A percentile compares a stretch with the other conserved stretches of the same genome.
phyloP scores from a whole-genome alignment of 2,329 filamentous ascomycete species.

The Aspergillus sp. region DNA sequence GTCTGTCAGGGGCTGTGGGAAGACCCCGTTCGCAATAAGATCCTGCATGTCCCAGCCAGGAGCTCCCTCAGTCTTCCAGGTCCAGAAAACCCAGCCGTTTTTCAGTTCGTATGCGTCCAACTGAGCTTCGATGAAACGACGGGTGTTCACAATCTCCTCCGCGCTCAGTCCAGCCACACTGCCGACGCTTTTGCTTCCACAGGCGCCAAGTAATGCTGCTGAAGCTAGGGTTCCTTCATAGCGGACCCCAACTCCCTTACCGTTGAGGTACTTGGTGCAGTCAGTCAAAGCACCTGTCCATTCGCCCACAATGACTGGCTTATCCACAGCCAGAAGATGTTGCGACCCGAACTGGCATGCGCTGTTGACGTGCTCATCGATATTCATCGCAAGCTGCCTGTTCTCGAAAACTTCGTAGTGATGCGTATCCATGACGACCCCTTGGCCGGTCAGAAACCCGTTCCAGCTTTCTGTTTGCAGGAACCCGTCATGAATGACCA shows the following conservation, averaged over 20 bases:
- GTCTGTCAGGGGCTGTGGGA: slow-evolving; percentile 49
- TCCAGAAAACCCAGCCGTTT: slow-evolving; percentile 55
- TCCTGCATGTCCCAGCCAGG: slow-evolving; percentile 55
- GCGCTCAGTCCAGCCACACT: slow-evolving; percentile 51
- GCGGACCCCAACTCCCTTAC: slow-evolving; percentile 63
- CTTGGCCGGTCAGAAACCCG: slow-evolving; percentile 58
- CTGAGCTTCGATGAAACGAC: slow-evolving; percentile 53
- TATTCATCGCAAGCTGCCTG: slow-evolving; percentile 54
- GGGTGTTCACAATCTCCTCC: slow-evolving; percentile 42
- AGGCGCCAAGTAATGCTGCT: slow-evolving; percentile 58
- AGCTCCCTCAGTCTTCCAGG: slow-evolving; percentile 55
- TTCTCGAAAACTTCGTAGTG: slow-evolving; percentile 69
- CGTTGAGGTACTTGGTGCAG: slow-evolving; percentile 59
- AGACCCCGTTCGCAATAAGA: slow-evolving; percentile 50
- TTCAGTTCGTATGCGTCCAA: slow-evolving; percentile 50
- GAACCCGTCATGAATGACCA: slow-evolving; percentile 61
- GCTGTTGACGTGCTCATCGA: slow-evolving; percentile 57
- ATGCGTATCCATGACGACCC: slow-evolving; percentile 69
- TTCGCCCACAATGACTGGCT: slow-evolving; percentile 71
- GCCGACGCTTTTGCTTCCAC: slow-evolving; percentile 54
- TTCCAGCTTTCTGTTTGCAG: slow-evolving; percentile 61
- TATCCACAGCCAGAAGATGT: slow-evolving; percentile 60
- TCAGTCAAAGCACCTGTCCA: slow-evolving; percentile 71
- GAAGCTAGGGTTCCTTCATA: slow-evolving; percentile 59
- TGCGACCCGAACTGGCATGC: slow-evolving; percentile 59